Evolutionary conservation across 2,329 filamentous ascomycete species (phyloP), one percentile per base, ranked within the genome.

Genomic region (Pseudogymnoascus sp.): DNA sequence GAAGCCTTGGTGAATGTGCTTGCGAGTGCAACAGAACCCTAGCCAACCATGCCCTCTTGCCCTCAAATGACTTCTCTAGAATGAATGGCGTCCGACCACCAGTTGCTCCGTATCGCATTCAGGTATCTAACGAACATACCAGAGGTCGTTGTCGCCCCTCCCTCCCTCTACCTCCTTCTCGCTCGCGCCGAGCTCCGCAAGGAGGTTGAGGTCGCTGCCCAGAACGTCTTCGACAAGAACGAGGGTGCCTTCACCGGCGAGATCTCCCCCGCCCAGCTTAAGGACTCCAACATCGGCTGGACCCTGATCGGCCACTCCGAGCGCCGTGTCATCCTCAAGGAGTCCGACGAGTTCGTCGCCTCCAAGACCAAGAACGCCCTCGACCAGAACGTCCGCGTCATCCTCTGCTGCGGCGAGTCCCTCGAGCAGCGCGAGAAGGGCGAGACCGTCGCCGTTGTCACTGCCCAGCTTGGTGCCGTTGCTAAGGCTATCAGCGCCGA

Each of bases 171-270:
- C 82, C 90, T 99, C 70, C 84, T 90, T 72, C 85, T 92, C 67
- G 86, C 91, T 72, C 90, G 90, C 71, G 87, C 94, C 74, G 81
- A 86, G 72, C 83, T 93, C 70, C 85, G 87, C 74, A 73, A 83
- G 69, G 85, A 86, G 67, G 81, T 99, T 74, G 88, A 90, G 72
- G 89, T 99, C 65, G 89, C 93, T 62, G 88, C 94, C 62, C 94
- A 99, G 81, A 99, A 99, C 78, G 91, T 97, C 76, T 97, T 85
- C 78, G 90, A 97, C 82, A 93, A 93, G 84, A 91, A 91, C 75
- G 91, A 94, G 76, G 94, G 94, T 70, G 94, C 94, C 70, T 97
- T 89, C 82, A 99, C 94, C 35, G 94, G 94, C 72, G 94, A 99
- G 81, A 94, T 97, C 79, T 92, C 88, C 67, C 92, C 92, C 66